Conservation (phyloP, 768 basidiomycete species). For the Amanita subjunquillea region DNA sequence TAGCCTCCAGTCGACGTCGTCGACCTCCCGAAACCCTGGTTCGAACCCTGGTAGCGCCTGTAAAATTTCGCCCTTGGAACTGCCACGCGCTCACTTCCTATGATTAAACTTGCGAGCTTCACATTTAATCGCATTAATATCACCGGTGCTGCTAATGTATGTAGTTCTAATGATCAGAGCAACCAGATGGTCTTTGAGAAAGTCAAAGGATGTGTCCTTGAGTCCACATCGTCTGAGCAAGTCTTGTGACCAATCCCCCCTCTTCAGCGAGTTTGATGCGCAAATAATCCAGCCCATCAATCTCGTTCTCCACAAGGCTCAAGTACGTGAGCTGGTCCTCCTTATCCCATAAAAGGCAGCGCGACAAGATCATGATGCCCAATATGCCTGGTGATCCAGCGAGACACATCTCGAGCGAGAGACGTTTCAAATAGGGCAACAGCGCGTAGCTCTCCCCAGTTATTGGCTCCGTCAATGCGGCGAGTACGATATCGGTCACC, state of each 20-base stretch:
- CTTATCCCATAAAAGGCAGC: not conserved
- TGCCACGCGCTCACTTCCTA: too few species aligned
- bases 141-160: too few species aligned
- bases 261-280: not conserved
- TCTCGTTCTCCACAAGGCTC: not conserved
- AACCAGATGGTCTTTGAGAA: too few species aligned
- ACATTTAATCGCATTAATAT: too few species aligned
- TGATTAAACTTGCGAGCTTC: too few species aligned
- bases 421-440: not conserved
- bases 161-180: too few species aligned
- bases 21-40: too few species aligned
- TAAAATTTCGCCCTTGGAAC: too few species aligned
- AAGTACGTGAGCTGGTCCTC: not conserved
- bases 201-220: too few species aligned
- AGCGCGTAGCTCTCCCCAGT: not conserved
- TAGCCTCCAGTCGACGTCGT: too few species aligned
- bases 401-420: not conserved
- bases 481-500: not conserved
- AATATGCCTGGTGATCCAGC: not conserved
- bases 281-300: not conserved
- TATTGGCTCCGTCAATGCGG: not conserved
- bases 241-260: not conserved
- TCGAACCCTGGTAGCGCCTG: too few species aligned
- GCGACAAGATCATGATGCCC: not conserved
- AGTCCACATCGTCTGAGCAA: too few species aligned